These are phyloP conservation scores for Stephanodiscus triporus DNA, from an alignment of 108 stramenopile species.

Conservation along the genomic window DNA sequence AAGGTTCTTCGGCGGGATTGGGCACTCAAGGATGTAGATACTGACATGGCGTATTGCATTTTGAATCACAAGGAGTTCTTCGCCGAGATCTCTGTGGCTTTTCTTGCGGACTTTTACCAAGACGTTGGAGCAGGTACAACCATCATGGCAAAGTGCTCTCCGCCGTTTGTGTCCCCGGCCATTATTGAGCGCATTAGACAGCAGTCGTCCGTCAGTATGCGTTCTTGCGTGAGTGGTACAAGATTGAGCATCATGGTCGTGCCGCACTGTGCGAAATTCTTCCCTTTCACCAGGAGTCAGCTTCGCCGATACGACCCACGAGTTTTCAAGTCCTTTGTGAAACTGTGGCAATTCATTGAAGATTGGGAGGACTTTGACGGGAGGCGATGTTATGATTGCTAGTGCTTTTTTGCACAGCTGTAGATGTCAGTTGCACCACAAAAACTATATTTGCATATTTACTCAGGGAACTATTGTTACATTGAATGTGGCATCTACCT, in stretches of 20 bases:
- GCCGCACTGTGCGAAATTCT: conserved; percentile 86
- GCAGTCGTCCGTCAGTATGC: not conserved
- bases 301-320: conserved; percentile 67
- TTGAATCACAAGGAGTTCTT: conserved; percentile 86
- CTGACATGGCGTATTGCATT: conserved; percentile 77
- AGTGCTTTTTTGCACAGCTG: conserved; percentile 16
- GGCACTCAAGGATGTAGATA: conserved; percentile 63
- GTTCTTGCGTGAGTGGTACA: conserved; percentile 16
- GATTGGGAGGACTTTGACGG: conserved; percentile 61
- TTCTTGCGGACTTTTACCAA: conserved; percentile 62
- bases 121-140: conserved; percentile 51
- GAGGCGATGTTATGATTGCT: conserved; percentile 25
- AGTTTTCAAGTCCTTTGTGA: conserved; percentile 50
- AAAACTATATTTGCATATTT: not conserved
- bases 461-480: too few relatives aligned
- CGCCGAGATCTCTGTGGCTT: conserved; percentile 84
- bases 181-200: conserved; percentile 56
- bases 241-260: conserved; percentile 13
- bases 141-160: conserved; percentile 60
- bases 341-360: conserved; percentile 69
- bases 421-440: too few relatives aligned
- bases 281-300: conserved; percentile 84
- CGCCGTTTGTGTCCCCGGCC: conserved; percentile 67
- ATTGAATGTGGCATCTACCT: too few relatives aligned
- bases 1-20: conserved; percentile 75